These are phyloP conservation scores for Bimuria novae-zelandiae DNA, from an alignment of 2,329 filamentous ascomycete species.

Conservation along the genomic window DNA sequence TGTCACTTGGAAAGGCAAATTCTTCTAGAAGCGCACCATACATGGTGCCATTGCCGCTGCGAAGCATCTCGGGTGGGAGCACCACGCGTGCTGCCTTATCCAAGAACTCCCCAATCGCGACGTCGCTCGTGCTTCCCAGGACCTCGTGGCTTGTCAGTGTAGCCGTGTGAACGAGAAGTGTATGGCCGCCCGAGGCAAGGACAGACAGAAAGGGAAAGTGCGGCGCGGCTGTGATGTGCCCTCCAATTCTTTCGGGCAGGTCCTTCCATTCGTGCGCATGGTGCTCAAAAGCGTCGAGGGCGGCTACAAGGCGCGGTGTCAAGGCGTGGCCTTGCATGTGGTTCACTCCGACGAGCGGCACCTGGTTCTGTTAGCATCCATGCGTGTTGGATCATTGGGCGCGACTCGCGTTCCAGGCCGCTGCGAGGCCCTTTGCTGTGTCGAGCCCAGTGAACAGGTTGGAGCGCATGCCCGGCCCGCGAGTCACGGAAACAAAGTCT, in stretches of 20 bases:
- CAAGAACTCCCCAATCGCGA: conserved; percentile 86
- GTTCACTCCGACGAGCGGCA: conserved; percentile 84
- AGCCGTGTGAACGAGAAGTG: conserved; percentile 77
- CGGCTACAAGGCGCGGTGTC: conserved; percentile 76
- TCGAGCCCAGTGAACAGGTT: conserved; percentile 79
- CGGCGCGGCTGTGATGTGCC: conserved; percentile 46
- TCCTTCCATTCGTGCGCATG: conserved; percentile 6
- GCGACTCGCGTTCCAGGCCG: conserved; percentile 67
- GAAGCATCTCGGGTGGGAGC: conserved; percentile 65
- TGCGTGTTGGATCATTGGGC: not conserved
- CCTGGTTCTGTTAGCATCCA: conserved; percentile 30
- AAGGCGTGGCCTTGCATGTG: conserved; percentile 98
- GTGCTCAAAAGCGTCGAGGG: conserved; percentile 52
- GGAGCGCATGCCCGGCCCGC: conserved; percentile 85
- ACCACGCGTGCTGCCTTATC: conserved; percentile 84
- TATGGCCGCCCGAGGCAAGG: conserved; percentile 91
- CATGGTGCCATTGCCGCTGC: conserved; percentile 65
- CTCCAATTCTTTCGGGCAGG: conserved; percentile 5
- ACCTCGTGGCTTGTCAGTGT: conserved; percentile 71
- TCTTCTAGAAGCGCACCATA: conserved; percentile 80
- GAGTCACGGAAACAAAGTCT: conserved; percentile 86
- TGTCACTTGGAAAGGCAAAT: conserved; percentile 69
- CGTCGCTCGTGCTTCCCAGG: conserved; percentile 73
- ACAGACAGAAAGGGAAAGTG: conserved; percentile 85
- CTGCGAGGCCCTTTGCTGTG: conserved; percentile 82